Evolutionary conservation across 108 stramenopile genomes (phyloP).

Genomic region (Pseudonitzschia pungens): DNA sequence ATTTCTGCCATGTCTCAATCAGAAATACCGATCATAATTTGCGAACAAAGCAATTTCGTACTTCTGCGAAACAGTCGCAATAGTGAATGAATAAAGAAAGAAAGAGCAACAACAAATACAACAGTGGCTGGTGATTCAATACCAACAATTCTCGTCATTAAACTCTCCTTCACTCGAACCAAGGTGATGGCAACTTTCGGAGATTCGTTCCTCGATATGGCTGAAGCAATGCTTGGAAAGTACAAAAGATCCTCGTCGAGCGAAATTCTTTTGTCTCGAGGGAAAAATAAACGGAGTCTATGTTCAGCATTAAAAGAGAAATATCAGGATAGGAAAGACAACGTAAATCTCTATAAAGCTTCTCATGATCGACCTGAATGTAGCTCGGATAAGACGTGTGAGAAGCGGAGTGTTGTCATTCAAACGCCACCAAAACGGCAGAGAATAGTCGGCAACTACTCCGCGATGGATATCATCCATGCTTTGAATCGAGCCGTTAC

Average conservation of each 20-base stretch:
- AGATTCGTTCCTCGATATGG: slow-evolving; percentile 31
- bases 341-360: not conserved
- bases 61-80: too few relatives aligned
- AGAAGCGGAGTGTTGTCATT: slow-evolving; percentile 28
- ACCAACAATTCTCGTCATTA: too few relatives aligned
- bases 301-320: not conserved
- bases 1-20: not conserved
- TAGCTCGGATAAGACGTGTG: not conserved
- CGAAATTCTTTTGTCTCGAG: not conserved
- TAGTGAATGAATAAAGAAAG: too few relatives aligned
- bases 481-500: slow-evolving; percentile 10
- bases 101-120: not conserved
- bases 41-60: not conserved
- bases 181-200: slow-evolving; percentile 14
- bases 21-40: not conserved
- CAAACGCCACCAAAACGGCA: slow-evolving; percentile 33
- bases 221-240: slow-evolving; percentile 48
- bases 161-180: too few relatives aligned
- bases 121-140: too few relatives aligned
- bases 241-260: slow-evolving; percentile 9
- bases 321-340: not conserved
- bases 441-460: slow-evolving; percentile 14
- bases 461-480: slow-evolving; percentile 14
- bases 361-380: not conserved
- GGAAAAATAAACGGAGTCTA: not conserved